Conservation (phyloP, 1,284 basidiomycete genomes). For the Cutaneotrichosporon cavernicola region DNA sequence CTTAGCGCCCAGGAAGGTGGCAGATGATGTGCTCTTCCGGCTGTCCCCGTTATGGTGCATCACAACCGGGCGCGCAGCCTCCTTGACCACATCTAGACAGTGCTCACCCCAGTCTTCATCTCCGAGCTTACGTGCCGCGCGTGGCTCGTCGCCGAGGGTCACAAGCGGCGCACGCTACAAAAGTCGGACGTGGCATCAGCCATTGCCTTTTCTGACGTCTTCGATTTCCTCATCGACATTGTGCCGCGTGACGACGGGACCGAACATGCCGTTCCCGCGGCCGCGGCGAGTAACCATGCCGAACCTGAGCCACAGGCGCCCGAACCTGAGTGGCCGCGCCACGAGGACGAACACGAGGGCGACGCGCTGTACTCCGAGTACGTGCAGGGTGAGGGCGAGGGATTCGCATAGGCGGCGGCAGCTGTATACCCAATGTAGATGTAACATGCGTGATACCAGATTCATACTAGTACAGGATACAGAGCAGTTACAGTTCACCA, state of each 20-base stretch:
- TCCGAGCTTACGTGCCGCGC: conserved; percentile 89
- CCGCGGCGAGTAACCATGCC: background rate
- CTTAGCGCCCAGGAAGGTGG: background rate
- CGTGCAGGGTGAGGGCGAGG: conserved; percentile 25
- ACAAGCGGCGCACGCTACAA: conserved; percentile 86
- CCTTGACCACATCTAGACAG: background rate
- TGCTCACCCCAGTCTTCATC: conserved; percentile 71
- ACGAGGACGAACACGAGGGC: conserved; percentile 18
- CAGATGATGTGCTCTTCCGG: background rate
- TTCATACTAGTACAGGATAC: background rate
- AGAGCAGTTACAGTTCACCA: background rate
- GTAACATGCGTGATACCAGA: background rate
- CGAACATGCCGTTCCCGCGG: background rate
- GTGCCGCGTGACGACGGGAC: conserved; percentile 64
- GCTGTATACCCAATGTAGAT: conserved; percentile 1
- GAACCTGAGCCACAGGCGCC: background rate
- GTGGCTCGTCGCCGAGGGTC: conserved; percentile 88
- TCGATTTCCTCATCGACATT: conserved; percentile 78
- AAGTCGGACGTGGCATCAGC: conserved; percentile 88
- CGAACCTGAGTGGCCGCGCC: conserved; percentile 10
- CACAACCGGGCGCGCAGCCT: background rate
- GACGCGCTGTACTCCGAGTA: conserved; percentile 28
- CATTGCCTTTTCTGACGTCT: conserved; percentile 79
- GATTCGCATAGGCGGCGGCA: conserved; percentile 15
- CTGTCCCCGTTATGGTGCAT: background rate